Percentiles rank a stretch among this genome's conserved stretches.
These are phyloP conservation scores for Polytrichum formosum DNA, from an alignment of 225 moss, liverwort and hornwort species.

Conservation along the genomic window DNA sequence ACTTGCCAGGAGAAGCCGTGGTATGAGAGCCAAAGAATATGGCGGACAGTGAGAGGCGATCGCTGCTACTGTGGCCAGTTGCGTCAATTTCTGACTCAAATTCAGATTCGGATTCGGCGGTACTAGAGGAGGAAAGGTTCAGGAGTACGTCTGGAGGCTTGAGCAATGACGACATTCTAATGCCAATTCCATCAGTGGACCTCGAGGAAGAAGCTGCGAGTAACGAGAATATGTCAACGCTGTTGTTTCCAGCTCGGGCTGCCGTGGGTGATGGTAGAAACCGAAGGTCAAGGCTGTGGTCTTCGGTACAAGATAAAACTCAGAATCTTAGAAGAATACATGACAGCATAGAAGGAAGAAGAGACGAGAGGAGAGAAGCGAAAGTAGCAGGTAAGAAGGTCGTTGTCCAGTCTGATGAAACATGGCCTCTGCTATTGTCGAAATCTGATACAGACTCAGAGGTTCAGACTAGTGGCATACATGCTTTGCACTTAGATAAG, in stretches of 20 bases:
- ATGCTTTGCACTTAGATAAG: conserved; percentile 1
- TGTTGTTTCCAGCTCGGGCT: conserved; percentile 27
- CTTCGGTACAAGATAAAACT: no score
- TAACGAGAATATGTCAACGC: conserved; percentile 15
- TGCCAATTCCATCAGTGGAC: conserved; percentile 9
- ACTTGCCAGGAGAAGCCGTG: background rate
- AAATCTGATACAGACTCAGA: no score
- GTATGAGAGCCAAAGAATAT: conserved; percentile 15
- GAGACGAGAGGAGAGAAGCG: conserved; percentile 2
- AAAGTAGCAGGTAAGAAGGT: conserved; percentile 5
- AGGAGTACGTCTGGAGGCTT: background rate
- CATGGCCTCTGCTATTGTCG: no score
- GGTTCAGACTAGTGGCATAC: no score
- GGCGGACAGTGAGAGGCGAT: conserved; percentile 23
- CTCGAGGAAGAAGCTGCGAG: conserved; percentile 8
- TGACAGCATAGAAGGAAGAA: background rate
- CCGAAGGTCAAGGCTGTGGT: no score
- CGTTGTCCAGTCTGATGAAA: background rate
- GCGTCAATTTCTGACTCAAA: conserved; percentile 3
- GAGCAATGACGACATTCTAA: conserved; percentile 10
- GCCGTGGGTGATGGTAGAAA: conserved; percentile 26
- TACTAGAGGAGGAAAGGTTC: conserved; percentile 24
- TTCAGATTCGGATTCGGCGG: conserved; percentile 19
- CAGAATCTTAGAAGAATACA: background rate
- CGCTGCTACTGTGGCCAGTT: conserved; percentile 11